Base-by-base conservation (phyloP, 768 basidiomycete species). In the Cystofilobasidium capitatum region DNA sequence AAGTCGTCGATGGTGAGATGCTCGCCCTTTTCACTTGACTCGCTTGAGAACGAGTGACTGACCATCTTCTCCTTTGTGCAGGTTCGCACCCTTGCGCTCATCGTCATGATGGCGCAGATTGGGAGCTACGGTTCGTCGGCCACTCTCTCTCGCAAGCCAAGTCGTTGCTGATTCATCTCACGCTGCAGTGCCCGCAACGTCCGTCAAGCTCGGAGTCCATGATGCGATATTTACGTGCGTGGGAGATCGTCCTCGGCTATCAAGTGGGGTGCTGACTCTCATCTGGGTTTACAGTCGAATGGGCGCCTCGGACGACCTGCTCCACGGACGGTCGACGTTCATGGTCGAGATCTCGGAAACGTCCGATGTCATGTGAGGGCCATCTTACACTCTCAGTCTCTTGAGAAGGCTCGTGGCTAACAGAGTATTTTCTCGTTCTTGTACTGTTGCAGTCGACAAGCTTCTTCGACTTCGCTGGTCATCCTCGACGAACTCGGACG, bases 301-400 rank as follows among this genome's bases (percentile, higher is more conserved):
- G 90, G 91, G 91, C 67, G 94, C 94, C 0, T 87, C 85, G 13
- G 94, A 98, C 74, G 91, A 96, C 71, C 77, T 97, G 31, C 83
- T 85, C 8, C 82, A 87, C 44, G 91, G 91, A 0, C 84, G 89
- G 10, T 94, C 91, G 0, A 98, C 79, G 57, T 72, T 57, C 60
- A 55, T 67, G 29, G 66, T 97, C 3, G 94, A 99, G 77, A 86
- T 98, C 81, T 82, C 87, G 7, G 92, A 97, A 75, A 96, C 93
- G 0, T 87, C 86, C 72, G 89, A 96, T 72, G 92, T 97, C 65
- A 66, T 66, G 63, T 64, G 49, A 17, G 63, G 29, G 13, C 6
- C 49, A 54, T 35, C 13, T 57, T 29, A 22, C 51, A 13, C 44
- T 13, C n/a, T n/a, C 22, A 49, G 29, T 49, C 47, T 45, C 40